A percentile compares a stretch with the other conserved stretches of the same genome.
phyloP scores from a whole-genome alignment of 495 filamentous ascomycete species.

The Polyplosphaeria fusca region DNA sequence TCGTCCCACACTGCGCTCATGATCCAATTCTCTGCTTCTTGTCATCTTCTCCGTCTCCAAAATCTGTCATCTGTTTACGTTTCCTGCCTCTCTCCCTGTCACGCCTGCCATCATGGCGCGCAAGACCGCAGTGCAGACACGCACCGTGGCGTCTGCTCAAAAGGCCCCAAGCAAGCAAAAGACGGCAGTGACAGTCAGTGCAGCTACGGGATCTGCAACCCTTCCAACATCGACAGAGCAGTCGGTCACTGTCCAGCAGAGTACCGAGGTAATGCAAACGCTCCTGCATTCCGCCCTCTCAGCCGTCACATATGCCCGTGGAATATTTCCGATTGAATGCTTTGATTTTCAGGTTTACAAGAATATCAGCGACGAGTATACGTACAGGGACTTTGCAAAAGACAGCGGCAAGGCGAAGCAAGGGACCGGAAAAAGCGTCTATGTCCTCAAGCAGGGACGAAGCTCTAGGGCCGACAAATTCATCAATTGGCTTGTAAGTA shows the following conservation, averaged over 20 bases:
- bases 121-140: too few species aligned
- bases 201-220: too few species aligned
- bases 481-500: slow-evolving; percentile 46
- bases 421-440: slow-evolving; percentile 35
- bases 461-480: slow-evolving; percentile 43
- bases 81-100: too few species aligned
- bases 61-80: too few species aligned
- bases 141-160: too few species aligned
- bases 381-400: slow-evolving; percentile 36
- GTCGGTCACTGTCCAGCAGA: slow-evolving; percentile 43
- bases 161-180: background rate
- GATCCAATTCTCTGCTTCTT: too few species aligned
- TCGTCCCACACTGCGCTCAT: too few species aligned
- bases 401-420: slow-evolving; percentile 22
- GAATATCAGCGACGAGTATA: slow-evolving; percentile 10
- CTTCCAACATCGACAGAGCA: too few species aligned
- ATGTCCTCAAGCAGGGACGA: slow-evolving; percentile 41
- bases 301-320: slow-evolving; percentile 18
- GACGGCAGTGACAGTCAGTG: background rate
- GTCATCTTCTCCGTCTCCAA: too few species aligned
- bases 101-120: too few species aligned
- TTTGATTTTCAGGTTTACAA: slow-evolving; percentile 34
- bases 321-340: slow-evolving; percentile 33
- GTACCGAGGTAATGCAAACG: slow-evolving; percentile 50
- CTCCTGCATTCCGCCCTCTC: slow-evolving; percentile 43